Evolutionary conservation across 2,329 filamentous ascomycete genomes (phyloP).

Genomic region (Leptoxyphium fumago): DNA sequence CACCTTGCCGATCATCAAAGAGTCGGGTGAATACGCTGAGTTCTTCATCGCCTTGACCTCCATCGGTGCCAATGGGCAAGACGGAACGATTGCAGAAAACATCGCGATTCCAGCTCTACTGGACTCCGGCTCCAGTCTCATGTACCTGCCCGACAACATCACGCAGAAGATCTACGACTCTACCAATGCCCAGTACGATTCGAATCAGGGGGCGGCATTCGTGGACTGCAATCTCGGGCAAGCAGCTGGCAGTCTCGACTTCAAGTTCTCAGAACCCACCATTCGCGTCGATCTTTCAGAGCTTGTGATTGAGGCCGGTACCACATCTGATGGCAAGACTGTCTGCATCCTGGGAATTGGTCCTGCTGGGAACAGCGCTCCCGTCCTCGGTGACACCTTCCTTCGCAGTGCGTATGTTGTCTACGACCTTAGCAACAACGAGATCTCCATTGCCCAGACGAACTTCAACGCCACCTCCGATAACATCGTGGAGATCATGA

Average conservation of each 20-base stretch:
- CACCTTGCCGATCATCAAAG: constrained; percentile 43
- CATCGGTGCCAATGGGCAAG: constrained; percentile 28
- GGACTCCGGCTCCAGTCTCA: constrained; percentile 61
- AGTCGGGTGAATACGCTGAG: constrained; percentile 34
- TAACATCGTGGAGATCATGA: constrained; percentile 40
- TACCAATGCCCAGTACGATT: constrained; percentile 28
- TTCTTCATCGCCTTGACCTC: constrained; percentile 38
- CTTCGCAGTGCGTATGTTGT: constrained; percentile 48
- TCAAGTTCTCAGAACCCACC: constrained; percentile 40
- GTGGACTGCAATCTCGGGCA: constrained; percentile 39
- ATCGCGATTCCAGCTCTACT: constrained; percentile 44
- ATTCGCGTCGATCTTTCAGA: constrained; percentile 43
- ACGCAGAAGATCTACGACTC: constrained; percentile 28
- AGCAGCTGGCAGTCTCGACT: constrained; percentile 36
- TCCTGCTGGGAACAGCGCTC: constrained; percentile 31
- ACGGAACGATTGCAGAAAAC: constrained; percentile 28
- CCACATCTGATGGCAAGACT: constrained; percentile 22
- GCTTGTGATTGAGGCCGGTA: constrained; percentile 38
- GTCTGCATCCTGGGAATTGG: constrained; percentile 38
- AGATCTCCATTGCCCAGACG: constrained; percentile 46
- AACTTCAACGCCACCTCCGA: constrained; percentile 40
- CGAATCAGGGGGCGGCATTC: constrained; percentile 30
- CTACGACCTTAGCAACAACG: constrained; percentile 45
- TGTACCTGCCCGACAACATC: constrained; percentile 51
- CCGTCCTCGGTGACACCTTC: constrained; percentile 48